Percentiles rank a stretch among this genome's conserved stretches.
These are phyloP conservation scores for Mortierella sp. DNA, from an alignment of 371 early-diverging fungal species.

Conservation along the genomic window DNA sequence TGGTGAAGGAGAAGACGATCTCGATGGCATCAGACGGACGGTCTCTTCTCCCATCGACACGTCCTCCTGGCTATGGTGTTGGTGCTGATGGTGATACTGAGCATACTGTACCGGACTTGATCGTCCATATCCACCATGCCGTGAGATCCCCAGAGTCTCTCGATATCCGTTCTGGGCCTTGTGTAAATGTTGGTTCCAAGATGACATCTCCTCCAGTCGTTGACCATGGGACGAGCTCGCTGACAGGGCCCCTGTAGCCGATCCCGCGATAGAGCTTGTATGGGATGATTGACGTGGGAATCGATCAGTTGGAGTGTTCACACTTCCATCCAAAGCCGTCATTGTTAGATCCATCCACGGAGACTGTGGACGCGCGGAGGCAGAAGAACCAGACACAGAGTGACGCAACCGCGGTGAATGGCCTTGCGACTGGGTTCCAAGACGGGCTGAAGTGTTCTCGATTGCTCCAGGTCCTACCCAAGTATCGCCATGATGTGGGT, in stretches of 20 bases:
- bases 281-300: not conserved
- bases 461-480: slow-evolving; percentile 2
- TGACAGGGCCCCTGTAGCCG: not conserved
- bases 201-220: slow-evolving; percentile 13
- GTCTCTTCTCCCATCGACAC: slow-evolving; percentile 48
- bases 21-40: slow-evolving; percentile 23
- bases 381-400: slow-evolving; percentile 1
- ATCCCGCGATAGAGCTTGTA: not conserved
- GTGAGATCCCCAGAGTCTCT: not conserved
- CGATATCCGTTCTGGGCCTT: slow-evolving; percentile 30
- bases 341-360: slow-evolving; percentile 38
- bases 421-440: not conserved
- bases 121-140: slow-evolving; percentile 18
- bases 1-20: slow-evolving; percentile 47
- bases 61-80: slow-evolving; percentile 33
- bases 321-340: slow-evolving; percentile 33
- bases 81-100: slow-evolving; percentile 23
- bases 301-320: slow-evolving; percentile 23
- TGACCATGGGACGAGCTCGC: not conserved
- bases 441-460: not conserved
- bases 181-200: slow-evolving; percentile 40
- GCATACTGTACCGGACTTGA: slow-evolving; percentile 22
- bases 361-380: slow-evolving; percentile 4
- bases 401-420: slow-evolving; percentile 11
- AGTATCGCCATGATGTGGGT: slow-evolving; percentile 13